Evolutionary conservation across 163 green algal genomes (phyloP).

Genomic region (Chlamydomonas reinhardtii): DNA sequence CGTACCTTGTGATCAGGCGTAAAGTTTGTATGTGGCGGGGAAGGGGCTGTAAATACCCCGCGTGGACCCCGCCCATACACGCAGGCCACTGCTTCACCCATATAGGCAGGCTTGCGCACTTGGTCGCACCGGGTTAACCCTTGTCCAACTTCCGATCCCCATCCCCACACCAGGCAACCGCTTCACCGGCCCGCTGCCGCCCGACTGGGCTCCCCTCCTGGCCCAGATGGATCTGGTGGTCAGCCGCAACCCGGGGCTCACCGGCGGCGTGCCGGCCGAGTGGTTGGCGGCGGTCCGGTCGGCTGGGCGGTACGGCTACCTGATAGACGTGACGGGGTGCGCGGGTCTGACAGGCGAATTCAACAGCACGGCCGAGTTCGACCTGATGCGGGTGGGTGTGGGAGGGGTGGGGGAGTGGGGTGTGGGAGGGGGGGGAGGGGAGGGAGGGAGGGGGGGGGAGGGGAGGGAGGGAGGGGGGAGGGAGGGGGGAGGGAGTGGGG

Average conservation of each 20-base stretch:
- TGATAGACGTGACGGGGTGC: not conserved
- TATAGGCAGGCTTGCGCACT: too few species aligned
- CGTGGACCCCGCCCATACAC: too few species aligned
- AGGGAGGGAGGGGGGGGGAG: too few species aligned
- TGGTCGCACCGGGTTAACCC: too few species aligned
- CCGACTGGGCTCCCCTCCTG: not conserved
- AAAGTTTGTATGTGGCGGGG: too few species aligned
- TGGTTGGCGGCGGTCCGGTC: not conserved
- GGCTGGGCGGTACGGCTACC: not conserved
- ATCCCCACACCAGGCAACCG: not conserved
- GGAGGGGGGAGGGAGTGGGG: too few species aligned
- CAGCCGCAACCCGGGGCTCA: not conserved
- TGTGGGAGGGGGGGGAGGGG: too few species aligned
- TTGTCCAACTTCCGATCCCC: too few species aligned
- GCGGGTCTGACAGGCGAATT: not conserved
- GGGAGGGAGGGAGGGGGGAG: not conserved
- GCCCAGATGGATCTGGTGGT: not conserved
- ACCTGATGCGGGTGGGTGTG: not conserved
- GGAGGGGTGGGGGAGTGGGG: too few species aligned
- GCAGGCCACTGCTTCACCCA: too few species aligned
- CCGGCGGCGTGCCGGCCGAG: not conserved
- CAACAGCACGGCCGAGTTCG: not conserved
- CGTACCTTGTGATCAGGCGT: too few species aligned
- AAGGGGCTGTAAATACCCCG: too few species aligned
- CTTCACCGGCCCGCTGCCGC: not conserved